Percentiles rank a stretch among this genome's conserved stretches.
Conservation (phyloP, 208 protist genomes). For the Porcisia hertigi region DNA sequence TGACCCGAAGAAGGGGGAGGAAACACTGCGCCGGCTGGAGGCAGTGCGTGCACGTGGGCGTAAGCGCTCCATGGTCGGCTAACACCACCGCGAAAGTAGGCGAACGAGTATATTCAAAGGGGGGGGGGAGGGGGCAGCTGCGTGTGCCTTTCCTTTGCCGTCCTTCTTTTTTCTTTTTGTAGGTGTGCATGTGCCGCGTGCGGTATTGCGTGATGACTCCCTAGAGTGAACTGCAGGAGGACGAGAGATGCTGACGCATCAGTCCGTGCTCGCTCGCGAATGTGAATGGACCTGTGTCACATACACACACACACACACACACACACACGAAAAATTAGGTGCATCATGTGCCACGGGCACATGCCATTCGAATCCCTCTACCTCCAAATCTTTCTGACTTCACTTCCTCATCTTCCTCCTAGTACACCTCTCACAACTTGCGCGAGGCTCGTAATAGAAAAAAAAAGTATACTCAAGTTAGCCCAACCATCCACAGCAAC, state of each 20-base stretch:
- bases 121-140: not conserved
- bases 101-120: not conserved
- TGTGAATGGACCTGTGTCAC: not conserved
- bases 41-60: constrained; percentile 82
- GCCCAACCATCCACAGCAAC: not conserved
- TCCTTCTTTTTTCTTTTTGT: not conserved
- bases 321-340: not conserved
- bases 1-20: constrained; percentile 49
- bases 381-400: too few relatives aligned
- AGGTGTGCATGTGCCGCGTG: not conserved
- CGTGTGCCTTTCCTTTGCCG: too few relatives aligned
- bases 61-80: constrained; percentile 92
- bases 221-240: not conserved
- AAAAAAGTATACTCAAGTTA: too few relatives aligned
- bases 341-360: not conserved
- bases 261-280: not conserved
- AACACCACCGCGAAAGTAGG: constrained; percentile 1
- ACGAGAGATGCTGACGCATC: not conserved
- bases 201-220: not conserved
- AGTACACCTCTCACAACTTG: too few relatives aligned
- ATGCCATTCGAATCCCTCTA: too few relatives aligned
- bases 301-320: not conserved
- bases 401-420: too few relatives aligned
- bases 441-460: too few relatives aligned
- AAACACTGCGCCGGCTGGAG: constrained; percentile 64